Percentiles rank a stretch among this genome's conserved stretches.
Evolutionary conservation across 371 early-diverging fungal genomes (phyloP).

Genomic region (Coemansia sp.): DNA sequence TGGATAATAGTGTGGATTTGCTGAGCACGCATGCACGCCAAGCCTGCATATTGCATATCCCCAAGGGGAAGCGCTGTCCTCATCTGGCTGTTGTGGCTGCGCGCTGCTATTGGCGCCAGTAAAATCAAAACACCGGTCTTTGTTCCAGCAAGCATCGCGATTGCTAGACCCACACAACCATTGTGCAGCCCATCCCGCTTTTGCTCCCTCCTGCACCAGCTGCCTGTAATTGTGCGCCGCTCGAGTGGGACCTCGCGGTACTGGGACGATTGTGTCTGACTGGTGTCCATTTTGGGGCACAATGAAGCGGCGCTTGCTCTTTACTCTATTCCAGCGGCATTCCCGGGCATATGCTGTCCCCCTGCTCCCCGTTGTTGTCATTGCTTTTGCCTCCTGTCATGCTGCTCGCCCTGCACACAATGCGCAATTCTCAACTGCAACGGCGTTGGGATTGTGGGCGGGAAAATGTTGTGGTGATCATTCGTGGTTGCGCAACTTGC

Average conservation of each 20-base stretch:
- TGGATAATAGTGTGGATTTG: conserved; percentile 7
- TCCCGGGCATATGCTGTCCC: conserved; percentile 4
- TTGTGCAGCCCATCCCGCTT: conserved; percentile 7
- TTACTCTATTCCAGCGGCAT: conserved; percentile 2
- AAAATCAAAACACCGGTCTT: neutral
- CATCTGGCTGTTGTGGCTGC: conserved; percentile 6
- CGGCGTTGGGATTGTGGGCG: neutral
- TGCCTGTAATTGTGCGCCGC: conserved; percentile 8
- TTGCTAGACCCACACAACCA: conserved; percentile 3
- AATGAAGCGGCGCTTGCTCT: neutral
- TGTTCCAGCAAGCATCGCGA: conserved; percentile 6
- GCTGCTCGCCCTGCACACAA: no score
- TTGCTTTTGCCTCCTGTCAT: neutral
- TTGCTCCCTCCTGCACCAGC: neutral
- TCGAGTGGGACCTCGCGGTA: neutral
- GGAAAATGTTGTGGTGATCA: conserved; percentile 4
- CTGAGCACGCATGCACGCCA: conserved; percentile 9
- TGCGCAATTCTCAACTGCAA: neutral
- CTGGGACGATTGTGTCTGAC: no score
- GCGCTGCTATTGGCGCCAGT: conserved; percentile 1
- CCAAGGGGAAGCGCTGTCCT: neutral
- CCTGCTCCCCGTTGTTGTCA: conserved; percentile 1
- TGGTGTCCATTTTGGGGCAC: neutral
- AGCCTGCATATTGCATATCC: conserved; percentile 8
- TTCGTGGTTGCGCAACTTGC: conserved; percentile 2